Conservation (phyloP, 2,329 filamentous ascomycete genomes). For the Ilyonectria sp. region DNA sequence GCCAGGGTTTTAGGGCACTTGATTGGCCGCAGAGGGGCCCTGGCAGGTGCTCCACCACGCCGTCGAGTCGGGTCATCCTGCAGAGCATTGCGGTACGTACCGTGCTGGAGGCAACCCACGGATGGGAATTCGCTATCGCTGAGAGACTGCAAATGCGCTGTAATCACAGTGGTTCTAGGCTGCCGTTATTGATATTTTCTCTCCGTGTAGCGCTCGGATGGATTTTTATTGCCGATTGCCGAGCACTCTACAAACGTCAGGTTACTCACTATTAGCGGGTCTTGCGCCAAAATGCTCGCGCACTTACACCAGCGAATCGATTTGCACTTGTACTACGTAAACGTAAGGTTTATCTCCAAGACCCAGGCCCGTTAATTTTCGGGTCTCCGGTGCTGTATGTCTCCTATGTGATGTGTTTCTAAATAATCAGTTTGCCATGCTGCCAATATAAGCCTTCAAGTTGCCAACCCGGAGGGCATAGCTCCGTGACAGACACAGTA, state of each 20-base stretch:
- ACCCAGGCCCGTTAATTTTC: too few species aligned
- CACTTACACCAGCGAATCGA: neutral
- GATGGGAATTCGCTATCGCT: neutral
- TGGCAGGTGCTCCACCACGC: conserved; percentile 29
- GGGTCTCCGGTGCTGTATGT: neutral
- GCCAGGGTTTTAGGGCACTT: neutral
- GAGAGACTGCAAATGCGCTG: neutral
- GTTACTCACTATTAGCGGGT: neutral
- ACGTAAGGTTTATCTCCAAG: neutral
- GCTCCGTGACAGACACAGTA: too few species aligned
- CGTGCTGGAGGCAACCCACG: conserved; percentile 28
- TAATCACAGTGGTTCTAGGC: neutral
- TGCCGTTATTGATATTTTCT: neutral
- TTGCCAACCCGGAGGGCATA: too few species aligned
- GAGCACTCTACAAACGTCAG: too few species aligned
- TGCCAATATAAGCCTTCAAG: too few species aligned
- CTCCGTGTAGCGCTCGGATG: neutral
- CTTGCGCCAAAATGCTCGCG: neutral
- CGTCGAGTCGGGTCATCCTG: conserved; percentile 35
- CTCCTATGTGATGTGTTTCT: neutral
- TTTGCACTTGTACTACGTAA: neutral
- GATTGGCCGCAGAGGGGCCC: conserved; percentile 6
- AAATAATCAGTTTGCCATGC: too few species aligned
- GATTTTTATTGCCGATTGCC: neutral
- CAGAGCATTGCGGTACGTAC: conserved; percentile 4